Evolutionary conservation across 306 rosid species (phyloP).

Genomic region (Oxytropis ochrocephala): DNA sequence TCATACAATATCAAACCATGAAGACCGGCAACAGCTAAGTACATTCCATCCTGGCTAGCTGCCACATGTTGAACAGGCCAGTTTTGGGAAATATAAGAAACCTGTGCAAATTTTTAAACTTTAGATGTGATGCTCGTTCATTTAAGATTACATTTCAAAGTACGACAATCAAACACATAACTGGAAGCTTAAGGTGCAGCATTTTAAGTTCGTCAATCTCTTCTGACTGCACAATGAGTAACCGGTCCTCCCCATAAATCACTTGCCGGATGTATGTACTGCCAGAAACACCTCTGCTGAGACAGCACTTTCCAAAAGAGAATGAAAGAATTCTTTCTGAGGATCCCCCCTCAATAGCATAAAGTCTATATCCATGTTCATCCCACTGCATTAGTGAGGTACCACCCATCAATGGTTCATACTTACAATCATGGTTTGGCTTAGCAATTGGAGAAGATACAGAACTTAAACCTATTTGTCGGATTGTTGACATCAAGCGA

Average conservation of each 20-base stretch:
- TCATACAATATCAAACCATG: slow-evolving; percentile 93
- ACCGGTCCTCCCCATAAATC: slow-evolving; percentile 81
- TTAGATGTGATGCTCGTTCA: slow-evolving; percentile 34
- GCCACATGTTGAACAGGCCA: slow-evolving; percentile 98
- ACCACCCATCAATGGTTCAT: slow-evolving; percentile 89
- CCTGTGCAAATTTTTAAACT: slow-evolving; percentile 42
- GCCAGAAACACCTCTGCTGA: slow-evolving; percentile 96
- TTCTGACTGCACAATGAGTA: slow-evolving; percentile 89
- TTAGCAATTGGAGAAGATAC: slow-evolving; percentile 79
- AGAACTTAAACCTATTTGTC: slow-evolving; percentile 88
- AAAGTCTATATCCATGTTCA: slow-evolving; percentile 90
- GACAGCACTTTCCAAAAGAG: slow-evolving; percentile 97
- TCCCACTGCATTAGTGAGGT: slow-evolving; percentile 93
- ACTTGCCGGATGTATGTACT: slow-evolving; percentile 84
- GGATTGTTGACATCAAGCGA: slow-evolving; percentile 93
- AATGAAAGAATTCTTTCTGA: slow-evolving; percentile 79
- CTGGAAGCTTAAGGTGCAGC: slow-evolving; percentile 95
- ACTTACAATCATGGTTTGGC: slow-evolving; percentile 68
- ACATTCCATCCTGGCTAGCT: slow-evolving; percentile 94
- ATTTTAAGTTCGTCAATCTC: slow-evolving; percentile 94
- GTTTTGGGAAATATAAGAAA: slow-evolving; percentile 92
- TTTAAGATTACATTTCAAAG: slow-evolving; percentile 12
- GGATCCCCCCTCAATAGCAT: slow-evolving; percentile 68
- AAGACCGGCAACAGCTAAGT: slow-evolving; percentile 81
- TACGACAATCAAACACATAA: slow-evolving; percentile 43